phyloP scores from a whole-genome alignment of 2,329 filamentous ascomycete genomes.

The Trichoderma arundinaceum region DNA sequence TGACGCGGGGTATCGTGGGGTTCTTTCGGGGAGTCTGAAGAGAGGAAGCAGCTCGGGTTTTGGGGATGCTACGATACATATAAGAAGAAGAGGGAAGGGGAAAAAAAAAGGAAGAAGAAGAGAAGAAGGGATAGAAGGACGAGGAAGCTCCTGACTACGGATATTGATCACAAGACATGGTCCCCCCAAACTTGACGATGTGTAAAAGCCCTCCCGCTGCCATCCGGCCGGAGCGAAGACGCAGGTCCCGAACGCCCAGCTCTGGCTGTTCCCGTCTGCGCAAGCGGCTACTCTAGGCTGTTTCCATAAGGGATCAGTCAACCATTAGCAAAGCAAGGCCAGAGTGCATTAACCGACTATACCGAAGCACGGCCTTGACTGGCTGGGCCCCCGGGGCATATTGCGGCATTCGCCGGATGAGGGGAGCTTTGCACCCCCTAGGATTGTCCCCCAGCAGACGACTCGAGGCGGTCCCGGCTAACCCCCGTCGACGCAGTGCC shows the following conservation, averaged over 20 bases:
- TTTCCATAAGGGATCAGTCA: neutral
- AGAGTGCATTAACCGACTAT: slow-evolving; percentile 26
- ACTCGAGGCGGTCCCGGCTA: too few species aligned
- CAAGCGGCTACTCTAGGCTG: slow-evolving; percentile 32
- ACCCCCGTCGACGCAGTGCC: too few species aligned
- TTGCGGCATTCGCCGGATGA: slow-evolving; percentile 26
- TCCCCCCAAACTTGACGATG: slow-evolving; percentile 12
- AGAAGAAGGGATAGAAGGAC: slow-evolving; percentile 19
- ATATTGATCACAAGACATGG: slow-evolving; percentile 29
- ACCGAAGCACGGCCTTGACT: slow-evolving; percentile 21
- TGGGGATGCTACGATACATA: neutral
- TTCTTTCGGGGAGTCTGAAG: slow-evolving; percentile 3
- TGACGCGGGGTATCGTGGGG: slow-evolving; percentile 31
- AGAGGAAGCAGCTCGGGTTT: slow-evolving; percentile 28
- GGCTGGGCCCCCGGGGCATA: neutral
- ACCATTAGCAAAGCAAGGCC: neutral
- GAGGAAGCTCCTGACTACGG: slow-evolving; percentile 9
- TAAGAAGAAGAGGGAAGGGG: slow-evolving; percentile 23
- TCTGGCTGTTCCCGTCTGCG: neutral
- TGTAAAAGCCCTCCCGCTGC: slow-evolving; percentile 15
- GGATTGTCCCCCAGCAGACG: too few species aligned
- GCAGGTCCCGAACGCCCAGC: slow-evolving; percentile 10
- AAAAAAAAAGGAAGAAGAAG: slow-evolving; percentile 26
- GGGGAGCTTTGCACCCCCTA: slow-evolving; percentile 21
- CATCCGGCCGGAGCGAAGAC: slow-evolving; percentile 23